A percentile compares a stretch with the other conserved stretches of the same genome.
Evolutionary conservation across 225 moss, liverwort and hornwort genomes (phyloP).

Genomic region (Pseudisothecium myosuroides): DNA sequence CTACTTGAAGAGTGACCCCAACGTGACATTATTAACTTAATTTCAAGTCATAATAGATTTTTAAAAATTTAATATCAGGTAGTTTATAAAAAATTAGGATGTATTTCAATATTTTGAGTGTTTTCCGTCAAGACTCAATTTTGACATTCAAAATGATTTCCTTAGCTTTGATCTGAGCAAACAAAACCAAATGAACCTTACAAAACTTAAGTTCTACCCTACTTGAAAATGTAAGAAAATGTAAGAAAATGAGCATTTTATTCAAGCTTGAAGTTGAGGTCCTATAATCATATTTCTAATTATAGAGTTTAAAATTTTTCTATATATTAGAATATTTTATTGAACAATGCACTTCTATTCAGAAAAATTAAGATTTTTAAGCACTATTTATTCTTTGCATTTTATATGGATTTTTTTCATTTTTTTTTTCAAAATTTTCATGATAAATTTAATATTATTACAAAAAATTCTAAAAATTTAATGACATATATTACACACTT

Average conservation of each 20-base stretch:
- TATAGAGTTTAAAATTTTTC: not conserved
- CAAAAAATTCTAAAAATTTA: not conserved
- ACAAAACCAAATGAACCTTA: not conserved
- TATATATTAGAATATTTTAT: not conserved
- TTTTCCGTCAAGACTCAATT: not conserved
- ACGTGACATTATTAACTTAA: not conserved
- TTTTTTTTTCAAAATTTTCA: not conserved
- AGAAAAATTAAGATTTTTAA: accelerated
- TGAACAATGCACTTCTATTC: not conserved
- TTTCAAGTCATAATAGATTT: not conserved
- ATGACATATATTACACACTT: no score
- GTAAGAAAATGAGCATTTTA: not conserved
- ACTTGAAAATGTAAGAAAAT: not conserved
- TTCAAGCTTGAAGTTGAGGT: not conserved
- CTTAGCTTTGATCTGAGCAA: not conserved
- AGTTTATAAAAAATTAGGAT: not conserved
- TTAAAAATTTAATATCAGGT: accelerated
- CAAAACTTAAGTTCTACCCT: not conserved
- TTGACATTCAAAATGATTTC: not conserved
- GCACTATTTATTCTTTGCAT: accelerated
- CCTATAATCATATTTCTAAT: not conserved
- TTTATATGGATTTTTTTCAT: not conserved
- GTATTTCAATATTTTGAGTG: not conserved
- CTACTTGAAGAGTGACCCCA: no score
- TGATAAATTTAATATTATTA: not conserved